Evolutionary conservation across 805 yeast species (phyloP), one percentile per base, ranked within the genome.

Genomic region (Kuraishia hungarica): DNA sequence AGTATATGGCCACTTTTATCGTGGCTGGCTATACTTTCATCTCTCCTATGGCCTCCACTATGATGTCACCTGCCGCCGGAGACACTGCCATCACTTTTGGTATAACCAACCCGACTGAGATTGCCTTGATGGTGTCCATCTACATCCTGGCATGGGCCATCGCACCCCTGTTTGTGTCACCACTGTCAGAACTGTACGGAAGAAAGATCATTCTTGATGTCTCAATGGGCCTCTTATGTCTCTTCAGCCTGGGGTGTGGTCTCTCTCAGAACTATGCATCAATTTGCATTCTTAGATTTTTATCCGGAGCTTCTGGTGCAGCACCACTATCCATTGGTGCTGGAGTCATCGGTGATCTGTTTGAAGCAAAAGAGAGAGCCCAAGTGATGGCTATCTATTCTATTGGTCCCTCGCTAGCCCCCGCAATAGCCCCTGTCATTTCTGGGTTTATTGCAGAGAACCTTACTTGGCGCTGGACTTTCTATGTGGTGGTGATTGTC

Each of bases 251-350:
- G 48, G 87, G 81, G 4, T 83, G 89, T 57, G 88, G 83, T 2
- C 78, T 84, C 57, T 76, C 86, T 2, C 73, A 77, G 19, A 82
- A 72, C 53, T 73, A 81, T 0, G 73, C 82, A 0, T 83, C 82
- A 55, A 70, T 86, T 71, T 72, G 82, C 60, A 76, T 83, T 15
- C 80, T 78, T 57, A 72, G 91, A 51, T 79, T 84, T 52, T 63
- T 84, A 1, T 85, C 87, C 1, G 91, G 91, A 2, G 65, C 78
- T 17, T 81, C 83, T 53, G 88, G 87, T 5, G 78, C 85, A 53
- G 84, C 87, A 0, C 86, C 90, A 1, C 68, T 85, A 48, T 82
- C 84, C 51, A 84, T 83, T 11, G 89, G 88, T 22, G 88, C 88
- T 1, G 90, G 89, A 19, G 78, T 82, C 6, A 67, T 86, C 47